phyloP scores from a whole-genome alignment of 2,329 filamentous ascomycete species.

The Aspergillus proliferans region DNA sequence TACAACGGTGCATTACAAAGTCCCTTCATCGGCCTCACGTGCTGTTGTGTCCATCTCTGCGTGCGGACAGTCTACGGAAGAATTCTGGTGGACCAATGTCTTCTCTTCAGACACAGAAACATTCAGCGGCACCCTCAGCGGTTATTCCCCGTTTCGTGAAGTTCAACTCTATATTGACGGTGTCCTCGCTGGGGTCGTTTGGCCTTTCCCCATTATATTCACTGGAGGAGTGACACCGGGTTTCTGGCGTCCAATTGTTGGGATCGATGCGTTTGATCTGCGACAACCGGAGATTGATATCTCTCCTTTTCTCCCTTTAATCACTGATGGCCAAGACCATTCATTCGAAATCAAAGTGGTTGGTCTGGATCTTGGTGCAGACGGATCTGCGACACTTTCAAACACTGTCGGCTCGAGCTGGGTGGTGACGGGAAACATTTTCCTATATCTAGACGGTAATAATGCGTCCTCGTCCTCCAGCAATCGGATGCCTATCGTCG shows the following conservation, averaged over 20 bases:
- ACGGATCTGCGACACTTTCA: slow-evolving; percentile 45
- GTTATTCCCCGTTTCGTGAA: slow-evolving; percentile 69
- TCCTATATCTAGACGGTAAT: slow-evolving; percentile 61
- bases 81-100: slow-evolving; percentile 83
- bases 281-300: slow-evolving; percentile 77
- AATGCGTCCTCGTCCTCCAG: slow-evolving; percentile 1
- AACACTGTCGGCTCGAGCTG: slow-evolving; percentile 59
- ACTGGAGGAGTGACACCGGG: slow-evolving; percentile 73
- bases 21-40: slow-evolving; percentile 61
- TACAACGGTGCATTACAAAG: slow-evolving; percentile 53
- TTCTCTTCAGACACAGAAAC: slow-evolving; percentile 54
- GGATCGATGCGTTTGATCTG: slow-evolving; percentile 72
- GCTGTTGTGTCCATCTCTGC: slow-evolving; percentile 72
- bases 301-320: slow-evolving; percentile 64
- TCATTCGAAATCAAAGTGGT: slow-evolving; percentile 62
- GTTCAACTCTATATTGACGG: slow-evolving; percentile 71
- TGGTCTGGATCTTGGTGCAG: slow-evolving; percentile 55
- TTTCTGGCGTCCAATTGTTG: slow-evolving; percentile 71
- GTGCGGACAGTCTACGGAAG: slow-evolving; percentile 68
- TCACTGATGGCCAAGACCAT: slow-evolving; percentile 61
- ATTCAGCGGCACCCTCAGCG: slow-evolving; percentile 56
- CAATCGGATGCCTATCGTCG: slow-evolving; percentile 22
- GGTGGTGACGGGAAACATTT: slow-evolving; percentile 73
- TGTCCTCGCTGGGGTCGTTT: slow-evolving; percentile 64
- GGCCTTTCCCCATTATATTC: slow-evolving; percentile 78